Base-by-base conservation (phyloP, 2,329 filamentous ascomycete species). In the Kalmusia sp. region DNA sequence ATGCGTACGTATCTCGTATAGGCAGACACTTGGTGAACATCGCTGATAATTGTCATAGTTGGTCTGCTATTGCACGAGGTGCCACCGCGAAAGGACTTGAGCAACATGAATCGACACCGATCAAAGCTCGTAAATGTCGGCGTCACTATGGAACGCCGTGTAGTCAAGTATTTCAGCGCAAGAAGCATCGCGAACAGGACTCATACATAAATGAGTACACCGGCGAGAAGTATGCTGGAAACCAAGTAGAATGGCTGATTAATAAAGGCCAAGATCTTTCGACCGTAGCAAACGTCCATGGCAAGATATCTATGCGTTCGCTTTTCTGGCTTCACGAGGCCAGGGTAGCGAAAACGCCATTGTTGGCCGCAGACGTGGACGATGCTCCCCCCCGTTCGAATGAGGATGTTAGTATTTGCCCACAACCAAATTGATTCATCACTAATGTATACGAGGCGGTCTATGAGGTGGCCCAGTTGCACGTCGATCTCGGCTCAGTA, bases 41-140 rank as follows among this genome's bases (percentile, higher is more conserved):
- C 33, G 19, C 54, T 59, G 6, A 59, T 21, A n/a, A 19, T 3
- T 15, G 11, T 0, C 4, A 12, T 25, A 70, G 67, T 0, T 71
- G 69, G 69, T 66, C 64, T 0, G 65, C 67, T 3, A 52, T 70
- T 1, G 63, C 51, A 7, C 60, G 69, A 11, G 65, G 64, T n/a
- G 65, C 69, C 1, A 52, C 50, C 0, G 54, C 44, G 1, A 69
- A 66, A 43, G 67, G 67, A 1, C 55, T 71, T 1, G 61, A 70
- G 34, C 49, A 41, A 2, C 48, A 52, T 8, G 37, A 15, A 0
- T 11, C 11, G n/a, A 11, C n/a, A 0, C 1, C 37, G 0, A 48
- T 68, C 25, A 34, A 33, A 34, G 50, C 52, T 0, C 62, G 66
- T 12, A 67, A 66, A 24, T 61, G 57, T 17, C 63, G 67, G 3